Percentiles rank a stretch among this genome's conserved stretches.
These are phyloP conservation scores for Calonectria pteridis DNA, from an alignment of 2,329 filamentous ascomycete species.

Conservation along the genomic window DNA sequence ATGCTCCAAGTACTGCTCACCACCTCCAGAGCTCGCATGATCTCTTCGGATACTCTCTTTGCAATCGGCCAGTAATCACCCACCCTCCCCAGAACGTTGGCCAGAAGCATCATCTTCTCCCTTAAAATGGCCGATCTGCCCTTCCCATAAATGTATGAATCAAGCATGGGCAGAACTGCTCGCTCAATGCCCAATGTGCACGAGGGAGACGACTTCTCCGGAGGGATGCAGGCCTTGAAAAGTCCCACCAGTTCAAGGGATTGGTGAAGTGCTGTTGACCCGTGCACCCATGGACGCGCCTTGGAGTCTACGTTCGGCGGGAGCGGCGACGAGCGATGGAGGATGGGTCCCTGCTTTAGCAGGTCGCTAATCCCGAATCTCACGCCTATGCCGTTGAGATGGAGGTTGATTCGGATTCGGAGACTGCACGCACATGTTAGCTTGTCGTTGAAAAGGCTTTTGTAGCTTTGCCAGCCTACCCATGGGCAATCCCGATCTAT, in stretches of 20 bases:
- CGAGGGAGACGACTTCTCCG: conserved; percentile 40
- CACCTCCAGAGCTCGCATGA: conserved; percentile 18
- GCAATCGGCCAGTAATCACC: conserved; percentile 38
- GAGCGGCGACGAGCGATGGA: not conserved
- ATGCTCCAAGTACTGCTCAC: not conserved
- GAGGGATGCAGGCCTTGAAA: conserved; percentile 28
- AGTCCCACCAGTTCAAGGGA: conserved; percentile 34
- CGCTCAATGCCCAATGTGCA: conserved; percentile 35
- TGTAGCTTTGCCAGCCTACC: conserved; percentile 25
- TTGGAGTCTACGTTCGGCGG: not conserved
- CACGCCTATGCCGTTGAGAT: conserved; percentile 9
- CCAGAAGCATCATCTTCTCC: conserved; percentile 29
- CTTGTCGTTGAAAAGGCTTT: not conserved
- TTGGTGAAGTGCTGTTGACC: conserved; percentile 29
- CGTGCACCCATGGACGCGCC: conserved; percentile 7
- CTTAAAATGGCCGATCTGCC: conserved; percentile 5
- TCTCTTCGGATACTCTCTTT: conserved; percentile 20
- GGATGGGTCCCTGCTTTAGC: not conserved
- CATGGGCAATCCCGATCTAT: conserved; percentile 38
- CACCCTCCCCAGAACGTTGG: conserved; percentile 27
- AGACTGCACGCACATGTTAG: conserved; percentile 22
- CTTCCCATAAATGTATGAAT: conserved; percentile 21
- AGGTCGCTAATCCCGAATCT: conserved; percentile 19
- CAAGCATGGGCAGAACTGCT: conserved; percentile 24
- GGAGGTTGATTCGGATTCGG: conserved; percentile 38